These are phyloP conservation scores for Dictyostelium purpureum DNA, from an alignment of 78 protist species.

Conservation along the genomic window DNA sequence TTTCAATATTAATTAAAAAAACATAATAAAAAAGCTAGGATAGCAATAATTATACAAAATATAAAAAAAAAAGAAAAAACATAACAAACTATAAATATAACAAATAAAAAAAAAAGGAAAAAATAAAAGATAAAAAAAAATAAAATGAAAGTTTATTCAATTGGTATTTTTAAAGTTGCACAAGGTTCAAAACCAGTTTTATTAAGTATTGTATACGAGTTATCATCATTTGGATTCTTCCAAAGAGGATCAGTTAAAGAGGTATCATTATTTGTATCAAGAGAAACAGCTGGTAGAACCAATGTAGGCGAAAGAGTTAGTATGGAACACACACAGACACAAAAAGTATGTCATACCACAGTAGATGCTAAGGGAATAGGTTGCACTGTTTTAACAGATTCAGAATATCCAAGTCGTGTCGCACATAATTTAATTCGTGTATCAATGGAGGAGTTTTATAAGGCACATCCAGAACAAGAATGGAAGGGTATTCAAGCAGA, in stretches of 20 bases:
- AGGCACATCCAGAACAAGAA: background rate
- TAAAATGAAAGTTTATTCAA: slow-evolving; percentile 54
- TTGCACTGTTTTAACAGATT: slow-evolving; percentile 64
- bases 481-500: slow-evolving; percentile 26
- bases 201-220: slow-evolving; percentile 61
- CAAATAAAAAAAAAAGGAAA: background rate
- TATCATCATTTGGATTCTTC: slow-evolving; percentile 72
- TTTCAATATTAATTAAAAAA: too few species aligned
- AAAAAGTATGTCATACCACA: slow-evolving; percentile 74
- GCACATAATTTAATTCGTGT: slow-evolving; percentile 42
- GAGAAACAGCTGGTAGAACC: slow-evolving; percentile 76
- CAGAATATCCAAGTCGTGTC: slow-evolving; percentile 73
- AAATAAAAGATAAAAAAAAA: background rate
- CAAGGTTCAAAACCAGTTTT: slow-evolving; percentile 51
- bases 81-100: background rate
- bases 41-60: too few species aligned
- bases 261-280: slow-evolving; percentile 49
- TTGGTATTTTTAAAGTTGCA: slow-evolving; percentile 47
- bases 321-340: slow-evolving; percentile 49
- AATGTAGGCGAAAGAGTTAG: slow-evolving; percentile 35
- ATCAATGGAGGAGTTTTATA: slow-evolving; percentile 25
- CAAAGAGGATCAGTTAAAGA: slow-evolving; percentile 68
- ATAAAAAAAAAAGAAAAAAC: background rate
- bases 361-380: slow-evolving; percentile 23
- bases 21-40: too few species aligned